A percentile compares a stretch with the other conserved stretches of the same genome.
Conservation (phyloP, 169 alveolate species). For the Cryptosporidium sp. region DNA sequence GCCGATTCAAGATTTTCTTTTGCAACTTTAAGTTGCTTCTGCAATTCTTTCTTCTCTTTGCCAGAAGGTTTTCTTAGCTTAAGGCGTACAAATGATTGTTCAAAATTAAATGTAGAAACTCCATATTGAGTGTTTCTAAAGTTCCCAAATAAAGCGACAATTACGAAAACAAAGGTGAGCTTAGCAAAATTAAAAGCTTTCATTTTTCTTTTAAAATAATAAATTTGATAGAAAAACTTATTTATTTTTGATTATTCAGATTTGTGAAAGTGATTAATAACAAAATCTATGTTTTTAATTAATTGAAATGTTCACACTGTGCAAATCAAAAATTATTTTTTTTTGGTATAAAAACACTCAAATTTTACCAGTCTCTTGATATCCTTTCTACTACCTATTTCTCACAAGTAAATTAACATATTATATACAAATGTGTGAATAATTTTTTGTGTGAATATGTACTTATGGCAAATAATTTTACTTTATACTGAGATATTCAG, state of each 20-base stretch:
- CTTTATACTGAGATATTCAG: too few relatives aligned
- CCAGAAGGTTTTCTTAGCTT: neutral
- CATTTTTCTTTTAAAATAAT: neutral
- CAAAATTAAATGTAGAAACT: neutral
- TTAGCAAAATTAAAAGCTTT: neutral
- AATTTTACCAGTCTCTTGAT: neutral
- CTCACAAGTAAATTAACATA: neutral
- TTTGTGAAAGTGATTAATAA: neutral
- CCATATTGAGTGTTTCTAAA: neutral
- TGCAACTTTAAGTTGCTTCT: neutral
- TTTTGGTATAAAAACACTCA: neutral
- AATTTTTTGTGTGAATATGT: neutral
- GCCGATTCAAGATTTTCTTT: neutral
- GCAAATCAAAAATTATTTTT: neutral
- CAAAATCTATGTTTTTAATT: too few relatives aligned
- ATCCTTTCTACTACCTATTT: neutral
- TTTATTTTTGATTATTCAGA: neutral
- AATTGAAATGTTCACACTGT: neutral
- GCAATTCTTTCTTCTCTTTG: neutral
- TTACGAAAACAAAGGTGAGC: neutral
- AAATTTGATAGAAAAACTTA: too few relatives aligned
- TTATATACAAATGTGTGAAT: neutral
- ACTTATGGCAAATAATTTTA: too few relatives aligned
- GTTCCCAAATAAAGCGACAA: conserved; percentile 5
- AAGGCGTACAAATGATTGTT: conserved; percentile 18